phyloP scores from a whole-genome alignment of 371 early-diverging fungal species.

The Quaeritorhiza haematococci region DNA sequence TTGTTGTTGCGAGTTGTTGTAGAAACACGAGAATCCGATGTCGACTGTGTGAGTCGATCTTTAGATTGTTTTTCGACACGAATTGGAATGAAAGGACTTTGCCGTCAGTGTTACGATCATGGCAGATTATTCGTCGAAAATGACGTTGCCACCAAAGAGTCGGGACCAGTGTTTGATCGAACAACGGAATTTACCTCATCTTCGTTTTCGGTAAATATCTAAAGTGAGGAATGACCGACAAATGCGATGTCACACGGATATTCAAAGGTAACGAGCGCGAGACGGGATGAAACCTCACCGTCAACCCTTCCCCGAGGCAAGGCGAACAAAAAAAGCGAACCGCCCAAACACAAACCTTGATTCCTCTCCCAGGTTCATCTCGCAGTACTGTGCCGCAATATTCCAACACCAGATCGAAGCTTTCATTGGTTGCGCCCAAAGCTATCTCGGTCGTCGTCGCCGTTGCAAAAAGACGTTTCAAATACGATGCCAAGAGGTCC shows the following conservation, averaged over 20 bases:
- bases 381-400: constrained; percentile 75
- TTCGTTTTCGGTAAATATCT: constrained; percentile 74
- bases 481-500: not conserved
- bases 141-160: not conserved
- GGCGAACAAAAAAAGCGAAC: no score
- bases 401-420: constrained; percentile 71
- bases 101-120: not conserved
- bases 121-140: not conserved
- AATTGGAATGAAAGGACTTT: not conserved
- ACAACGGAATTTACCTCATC: constrained; percentile 20
- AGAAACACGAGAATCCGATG: constrained; percentile 26
- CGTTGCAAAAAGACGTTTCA: constrained; percentile 3
- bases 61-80: not conserved
- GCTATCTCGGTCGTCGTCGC: not conserved
- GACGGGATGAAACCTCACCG: no score
- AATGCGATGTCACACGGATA: constrained; percentile 19
- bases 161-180: not conserved
- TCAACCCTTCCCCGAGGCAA: no score
- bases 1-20: constrained; percentile 9
- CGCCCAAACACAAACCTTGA: constrained; percentile 55
- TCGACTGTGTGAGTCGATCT: constrained; percentile 12
- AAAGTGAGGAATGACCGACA: not conserved
- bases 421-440: not conserved
- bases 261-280: no score
- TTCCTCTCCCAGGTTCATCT: constrained; percentile 58